These are phyloP conservation scores for Curvularia verruculosa DNA, from an alignment of 2,329 filamentous ascomycete species.

Conservation along the genomic window DNA sequence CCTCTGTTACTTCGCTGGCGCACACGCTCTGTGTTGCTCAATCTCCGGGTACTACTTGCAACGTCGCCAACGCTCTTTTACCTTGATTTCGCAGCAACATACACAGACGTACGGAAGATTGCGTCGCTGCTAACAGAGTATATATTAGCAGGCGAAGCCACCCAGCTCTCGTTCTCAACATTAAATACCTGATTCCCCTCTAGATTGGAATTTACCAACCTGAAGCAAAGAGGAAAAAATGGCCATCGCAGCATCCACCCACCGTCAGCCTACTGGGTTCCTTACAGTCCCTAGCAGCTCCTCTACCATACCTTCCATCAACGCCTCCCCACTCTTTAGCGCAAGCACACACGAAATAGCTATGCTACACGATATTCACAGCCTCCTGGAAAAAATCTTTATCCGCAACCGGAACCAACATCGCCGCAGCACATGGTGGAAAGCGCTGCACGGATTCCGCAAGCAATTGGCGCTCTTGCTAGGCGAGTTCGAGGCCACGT, in stretches of 20 bases:
- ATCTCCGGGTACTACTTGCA: not conserved
- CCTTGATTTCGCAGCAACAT: conserved; percentile 10
- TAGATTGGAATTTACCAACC: not conserved
- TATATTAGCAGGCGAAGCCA: not conserved
- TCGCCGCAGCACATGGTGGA: conserved; percentile 80
- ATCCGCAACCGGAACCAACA: conserved; percentile 94
- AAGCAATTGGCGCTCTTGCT: conserved; percentile 66
- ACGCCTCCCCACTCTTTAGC: conserved; percentile 28
- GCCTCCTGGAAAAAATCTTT: conserved; percentile 73
- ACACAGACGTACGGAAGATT: conserved; percentile 7
- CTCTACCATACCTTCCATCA: conserved; percentile 22
- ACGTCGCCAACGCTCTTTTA: conserved; percentile 15
- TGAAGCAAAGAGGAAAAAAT: conserved; percentile 1
- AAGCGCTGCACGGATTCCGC: conserved; percentile 72
- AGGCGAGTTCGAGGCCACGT: conserved; percentile 29
- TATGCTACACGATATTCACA: conserved; percentile 48
- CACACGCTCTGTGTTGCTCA: not conserved
- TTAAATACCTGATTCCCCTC: not conserved
- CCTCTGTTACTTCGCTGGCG: conserved; percentile 10
- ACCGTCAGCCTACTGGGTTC: conserved; percentile 3
- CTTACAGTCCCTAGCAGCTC: not conserved
- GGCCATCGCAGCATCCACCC: conserved; percentile 17
- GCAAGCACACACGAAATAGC: conserved; percentile 35
- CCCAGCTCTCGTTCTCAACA: not conserved
- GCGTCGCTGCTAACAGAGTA: not conserved